These are phyloP conservation scores for Ambrosia hybrid DNA, from an alignment of 140 eudicot species.

Conservation along the genomic window DNA sequence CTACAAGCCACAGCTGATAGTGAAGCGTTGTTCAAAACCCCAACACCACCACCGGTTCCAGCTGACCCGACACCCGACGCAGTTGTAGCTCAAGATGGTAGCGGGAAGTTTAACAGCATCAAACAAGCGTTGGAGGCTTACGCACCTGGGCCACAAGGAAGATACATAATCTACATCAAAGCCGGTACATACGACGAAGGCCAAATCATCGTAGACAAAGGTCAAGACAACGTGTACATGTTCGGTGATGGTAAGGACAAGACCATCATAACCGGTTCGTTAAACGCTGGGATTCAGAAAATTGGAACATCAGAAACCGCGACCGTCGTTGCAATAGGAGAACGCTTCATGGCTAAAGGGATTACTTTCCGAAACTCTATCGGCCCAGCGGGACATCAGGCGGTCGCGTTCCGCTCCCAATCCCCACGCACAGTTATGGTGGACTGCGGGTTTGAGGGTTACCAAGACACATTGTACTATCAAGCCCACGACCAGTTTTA, in stretches of 20 bases:
- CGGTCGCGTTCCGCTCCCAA: constrained; percentile 59
- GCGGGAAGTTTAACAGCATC: constrained; percentile 58
- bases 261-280: constrained; percentile 55
- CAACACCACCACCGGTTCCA: constrained; percentile 33
- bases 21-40: constrained; percentile 28
- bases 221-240: constrained; percentile 47
- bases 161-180: constrained; percentile 50
- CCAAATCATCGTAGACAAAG: constrained; percentile 30
- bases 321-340: constrained; percentile 50
- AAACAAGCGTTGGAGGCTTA: constrained; percentile 47
- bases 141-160: constrained; percentile 42
- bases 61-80: constrained; percentile 42
- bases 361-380: constrained; percentile 58
- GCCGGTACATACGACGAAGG: constrained; percentile 55
- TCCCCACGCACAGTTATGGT: constrained; percentile 52
- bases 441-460: constrained; percentile 57
- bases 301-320: constrained; percentile 56
- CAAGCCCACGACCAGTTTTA: constrained; percentile 66
- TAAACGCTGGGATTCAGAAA: constrained; percentile 30
- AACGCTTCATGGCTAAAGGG: constrained; percentile 55
- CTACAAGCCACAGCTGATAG: constrained; percentile 19
- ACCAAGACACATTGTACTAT: constrained; percentile 61
- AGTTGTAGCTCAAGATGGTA: constrained; percentile 67
- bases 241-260: constrained; percentile 62
- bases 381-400: constrained; percentile 61